A percentile compares a stretch with the other conserved stretches of the same genome.
Evolutionary conservation across 306 rosid species (phyloP).

Genomic region (Castanopsis chinensis): DNA sequence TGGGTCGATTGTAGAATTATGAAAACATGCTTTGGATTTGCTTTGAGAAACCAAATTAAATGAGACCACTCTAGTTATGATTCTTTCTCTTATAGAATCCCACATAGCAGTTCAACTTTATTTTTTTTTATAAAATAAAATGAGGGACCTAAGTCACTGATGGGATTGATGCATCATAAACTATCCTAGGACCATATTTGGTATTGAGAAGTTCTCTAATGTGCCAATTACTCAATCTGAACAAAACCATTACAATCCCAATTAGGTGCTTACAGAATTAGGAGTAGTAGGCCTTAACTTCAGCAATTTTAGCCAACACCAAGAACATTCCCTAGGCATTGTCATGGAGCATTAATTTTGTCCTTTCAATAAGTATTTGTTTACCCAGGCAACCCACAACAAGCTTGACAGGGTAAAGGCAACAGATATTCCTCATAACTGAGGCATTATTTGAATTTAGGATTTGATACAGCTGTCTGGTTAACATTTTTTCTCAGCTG

Average conservation of each 20-base stretch:
- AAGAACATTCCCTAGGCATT: no score
- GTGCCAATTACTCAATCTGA: background rate
- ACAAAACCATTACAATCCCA: background rate
- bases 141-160: background rate
- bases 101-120: background rate
- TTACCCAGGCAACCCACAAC: background rate
- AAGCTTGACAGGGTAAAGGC: no score
- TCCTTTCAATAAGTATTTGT: no score
- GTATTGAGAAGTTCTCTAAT: background rate
- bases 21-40: no score
- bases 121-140: no score
- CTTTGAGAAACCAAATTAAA: no score
- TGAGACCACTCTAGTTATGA: no score
- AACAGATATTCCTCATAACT: background rate
- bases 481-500: background rate
- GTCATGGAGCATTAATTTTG: no score
- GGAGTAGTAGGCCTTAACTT: background rate
- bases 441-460: background rate
- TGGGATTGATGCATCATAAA: background rate
- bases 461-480: background rate
- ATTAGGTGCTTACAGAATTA: background rate
- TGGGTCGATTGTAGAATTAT: no score
- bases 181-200: background rate
- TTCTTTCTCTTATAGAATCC: no score
- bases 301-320: no score